Evolutionary conservation across 1,284 basidiomycete species (phyloP), one percentile per base, ranked within the genome.

Genomic region (Cutaneotrichosporon cutaneum): DNA sequence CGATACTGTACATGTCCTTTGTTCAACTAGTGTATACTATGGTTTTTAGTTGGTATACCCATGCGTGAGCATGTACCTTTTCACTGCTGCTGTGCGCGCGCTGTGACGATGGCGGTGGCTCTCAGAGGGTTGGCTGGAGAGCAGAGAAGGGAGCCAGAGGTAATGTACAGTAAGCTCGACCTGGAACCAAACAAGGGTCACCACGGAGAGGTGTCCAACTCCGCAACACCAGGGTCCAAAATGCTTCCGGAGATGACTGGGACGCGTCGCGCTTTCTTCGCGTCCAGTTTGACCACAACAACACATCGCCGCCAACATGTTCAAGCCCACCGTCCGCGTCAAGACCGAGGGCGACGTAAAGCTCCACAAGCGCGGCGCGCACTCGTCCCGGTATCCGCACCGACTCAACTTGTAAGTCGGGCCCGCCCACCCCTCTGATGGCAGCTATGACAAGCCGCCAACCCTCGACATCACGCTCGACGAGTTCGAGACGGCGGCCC

Each of bases 401-500:
- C 81, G 88, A 24, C 82, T 94, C n/a, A 92, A 88, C 81, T 90
- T 94, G 90, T 91, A 71, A 69, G 88, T 81, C 44, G 54, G 8
- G 4, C 11, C 21, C 11, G 26, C 14, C 16, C 27, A 21, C 4
- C 36, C 44, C 56, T 13, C 55, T 52, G 32, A 63, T 59, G 21
- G 27, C 65, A 94, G 92, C 80, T 98, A 99, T 73, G 86, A 92
- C 65, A 81, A 79, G n/a, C 91, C 94, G 14, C 95, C 95, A 7
- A 75, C 85, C 16, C 88, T 89, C 53, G 94, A 99, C 71, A 89
- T 99, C 32, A 95, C 94, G 1, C 84, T 99, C 22, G 96, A 99
- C 74, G 91, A 98, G 68, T 99, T 99, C 70, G 96, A 99, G 80
- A 88, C 85, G 3, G 92, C 86, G 77, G 96, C 95, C 0, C 85